Evolutionary conservation across 1,284 basidiomycete species (phyloP), one percentile per base, ranked within the genome.

Genomic region (Cutaneotrichosporon dermatis): DNA sequence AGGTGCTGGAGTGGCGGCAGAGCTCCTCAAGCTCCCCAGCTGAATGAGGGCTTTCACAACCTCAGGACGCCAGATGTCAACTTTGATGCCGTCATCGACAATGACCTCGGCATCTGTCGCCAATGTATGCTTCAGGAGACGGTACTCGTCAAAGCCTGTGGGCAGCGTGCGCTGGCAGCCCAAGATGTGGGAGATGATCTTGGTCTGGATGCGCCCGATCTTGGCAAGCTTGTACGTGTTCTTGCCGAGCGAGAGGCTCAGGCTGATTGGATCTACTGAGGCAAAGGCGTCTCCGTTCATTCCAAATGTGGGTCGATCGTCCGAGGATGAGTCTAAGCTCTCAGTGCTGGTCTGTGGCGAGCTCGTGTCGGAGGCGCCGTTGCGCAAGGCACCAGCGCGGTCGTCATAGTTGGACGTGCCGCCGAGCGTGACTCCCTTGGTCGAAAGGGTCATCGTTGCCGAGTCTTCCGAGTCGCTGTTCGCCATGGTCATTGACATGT

Each of bases 21-120:
- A 36, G 15, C 51, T 61, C 46, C 59, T 69, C 69, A 65, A 62
- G 43, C 81, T 60, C 63, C 2, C 82, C 65, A 35, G 83, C 62
- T 59, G 48, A 9, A 80, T 77, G 34, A 87, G 72, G 2, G 84
- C 82, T 45, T 82, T 81, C 51, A 90, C 78, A 25, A 85, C 85
- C 51, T 83, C 80, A 4, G 83, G 83, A 59, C 88, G 84, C 88
- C 88, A 91, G 9, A 91, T 74, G 70, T 91, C 88, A 49, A 88
- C 58, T 51, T 84, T 83, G 16, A 89, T 61, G 2, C 75, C 73
- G 4, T 83, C 83, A 64, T 90, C 88, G 7, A 85, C 80, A 9
- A 80, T 79, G 41, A 82, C 71, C 59, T 83, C 81, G 34, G 85
- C 64, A 46, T 86, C 81, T 1, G 82, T 66, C 41, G 84, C 80